phyloP scores from a whole-genome alignment of 495 filamentous ascomycete species.

The Amphirosellinia nigrospora region DNA sequence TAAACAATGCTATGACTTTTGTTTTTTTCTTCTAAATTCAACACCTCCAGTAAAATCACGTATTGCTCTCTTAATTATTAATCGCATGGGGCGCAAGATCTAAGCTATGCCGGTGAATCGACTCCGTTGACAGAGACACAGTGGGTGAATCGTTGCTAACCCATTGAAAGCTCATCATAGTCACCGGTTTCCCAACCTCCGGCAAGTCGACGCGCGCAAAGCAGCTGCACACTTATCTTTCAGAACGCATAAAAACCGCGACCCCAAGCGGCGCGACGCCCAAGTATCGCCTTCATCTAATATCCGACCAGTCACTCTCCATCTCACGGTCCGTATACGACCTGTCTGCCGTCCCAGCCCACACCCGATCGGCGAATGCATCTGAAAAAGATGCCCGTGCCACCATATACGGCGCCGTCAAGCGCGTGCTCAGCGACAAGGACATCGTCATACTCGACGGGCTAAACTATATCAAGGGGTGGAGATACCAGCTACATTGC shows the following conservation, averaged over 20 bases:
- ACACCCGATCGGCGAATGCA: constrained; percentile 59
- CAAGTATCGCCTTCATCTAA: constrained; percentile 65
- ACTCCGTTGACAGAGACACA: neutral
- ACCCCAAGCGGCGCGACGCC: constrained; percentile 42
- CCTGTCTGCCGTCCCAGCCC: constrained; percentile 55
- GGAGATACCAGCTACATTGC: constrained; percentile 93
- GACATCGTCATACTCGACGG: constrained; percentile 89
- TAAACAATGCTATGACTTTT: neutral
- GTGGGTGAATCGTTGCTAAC: neutral
- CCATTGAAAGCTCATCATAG: constrained; percentile 76
- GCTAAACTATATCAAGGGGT: constrained; percentile 98
- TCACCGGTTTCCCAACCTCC: constrained; percentile 91
- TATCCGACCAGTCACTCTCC: constrained; percentile 70
- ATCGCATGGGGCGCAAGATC: neutral
- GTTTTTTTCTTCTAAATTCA: neutral
- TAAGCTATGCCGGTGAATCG: constrained; percentile 23
- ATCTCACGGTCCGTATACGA: constrained; percentile 68
- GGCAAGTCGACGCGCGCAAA: constrained; percentile 87
- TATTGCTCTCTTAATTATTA: neutral
- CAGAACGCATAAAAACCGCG: constrained; percentile 53
- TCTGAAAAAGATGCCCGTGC: constrained; percentile 94
- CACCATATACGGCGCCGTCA: constrained; percentile 81
- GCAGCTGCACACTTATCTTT: constrained; percentile 75
- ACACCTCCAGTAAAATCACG: neutral
- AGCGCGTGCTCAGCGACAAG: constrained; percentile 76